These are phyloP conservation scores for Fulvia fulva DNA, from an alignment of 2,329 filamentous ascomycete genomes.

Conservation along the genomic window DNA sequence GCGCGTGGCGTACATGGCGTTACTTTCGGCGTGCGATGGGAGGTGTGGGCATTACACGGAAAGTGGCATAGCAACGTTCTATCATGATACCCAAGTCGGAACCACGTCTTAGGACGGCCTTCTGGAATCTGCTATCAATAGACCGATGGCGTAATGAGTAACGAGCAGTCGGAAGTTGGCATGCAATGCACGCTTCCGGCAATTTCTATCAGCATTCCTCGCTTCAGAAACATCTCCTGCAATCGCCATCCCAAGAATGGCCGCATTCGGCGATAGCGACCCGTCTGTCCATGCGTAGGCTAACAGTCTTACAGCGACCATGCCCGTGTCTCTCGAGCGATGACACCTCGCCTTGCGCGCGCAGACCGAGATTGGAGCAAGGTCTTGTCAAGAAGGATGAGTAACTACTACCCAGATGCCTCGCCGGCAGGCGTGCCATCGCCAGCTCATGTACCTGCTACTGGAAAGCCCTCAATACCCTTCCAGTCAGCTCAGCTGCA, in stretches of 20 bases:
- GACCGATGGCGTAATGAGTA: constrained; percentile 6
- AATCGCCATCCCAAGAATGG: not conserved
- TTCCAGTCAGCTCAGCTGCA: not conserved
- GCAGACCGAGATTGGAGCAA: not conserved
- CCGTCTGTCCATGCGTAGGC: not conserved
- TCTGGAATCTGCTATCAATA: not conserved
- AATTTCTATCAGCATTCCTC: constrained; percentile 6
- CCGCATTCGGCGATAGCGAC: not conserved
- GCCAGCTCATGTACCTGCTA: not conserved
- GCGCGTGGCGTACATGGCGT: not conserved
- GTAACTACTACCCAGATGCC: not conserved
- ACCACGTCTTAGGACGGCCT: not conserved
- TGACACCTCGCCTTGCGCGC: not conserved
- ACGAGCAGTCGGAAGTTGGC: constrained; percentile 1
- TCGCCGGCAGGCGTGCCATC: not conserved
- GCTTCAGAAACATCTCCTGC: not conserved
- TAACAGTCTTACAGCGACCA: not conserved
- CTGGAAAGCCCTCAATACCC: not conserved
- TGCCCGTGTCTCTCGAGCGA: not conserved
- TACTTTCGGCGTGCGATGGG: not conserved
- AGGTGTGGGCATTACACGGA: not conserved
- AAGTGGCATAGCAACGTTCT: not conserved
- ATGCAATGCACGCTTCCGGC: too few relatives aligned
- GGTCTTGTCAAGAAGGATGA: constrained; percentile 1
- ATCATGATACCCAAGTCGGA: not conserved